Evolutionary conservation across 208 protist genomes (phyloP), one percentile per base, ranked within the genome.

Genomic region (Crithidia expoeki): DNA sequence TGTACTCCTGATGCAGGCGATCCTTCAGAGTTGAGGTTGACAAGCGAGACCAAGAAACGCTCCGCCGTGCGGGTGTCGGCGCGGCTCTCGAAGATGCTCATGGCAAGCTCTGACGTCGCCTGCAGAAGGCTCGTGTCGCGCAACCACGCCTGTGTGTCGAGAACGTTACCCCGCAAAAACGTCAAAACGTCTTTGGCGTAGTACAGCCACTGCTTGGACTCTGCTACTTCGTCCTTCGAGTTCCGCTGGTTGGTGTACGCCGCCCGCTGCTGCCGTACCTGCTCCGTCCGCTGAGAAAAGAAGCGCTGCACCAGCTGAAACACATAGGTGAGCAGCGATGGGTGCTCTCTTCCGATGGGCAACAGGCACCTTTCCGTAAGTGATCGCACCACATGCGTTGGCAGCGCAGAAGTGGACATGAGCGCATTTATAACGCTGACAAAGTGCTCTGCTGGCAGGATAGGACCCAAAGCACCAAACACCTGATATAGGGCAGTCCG

Each of bases 401-500:
- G 76, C 30, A 91, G 23, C 40, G 64, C 47, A 0, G 65, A 38
- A 0, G 63, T 50, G 5, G 51, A 40, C n/a, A 47, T 59, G 21
- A 92, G 40, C 28, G 55, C 75, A 23, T 80, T 42, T 36, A 94
- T 69, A 53, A 92, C 73, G 12, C 65, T 72, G 9, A 47, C 63
- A 60, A 91, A 77, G 16, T 71, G 56, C 44, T 81, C 80, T 2
- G 66, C 74, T 21, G 84, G 80, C 44, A 92, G 46, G 59, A 88
- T 84, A 7, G 77, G 58, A 47, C 81, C 76, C 33, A 94, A 56
- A 5, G 73, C 40, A 11, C 85, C 89, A 38, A 93, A 77, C 1
- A 92, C 55, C 42, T 95, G 86, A 58, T 95, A 95, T 17, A 93
- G 21, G 28, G 76, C 50, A 19, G 86, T 52, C 11, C 90, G 90